Conservation (phyloP, 129 eudicot species). For the Ambrosia artemisiifolia region DNA sequence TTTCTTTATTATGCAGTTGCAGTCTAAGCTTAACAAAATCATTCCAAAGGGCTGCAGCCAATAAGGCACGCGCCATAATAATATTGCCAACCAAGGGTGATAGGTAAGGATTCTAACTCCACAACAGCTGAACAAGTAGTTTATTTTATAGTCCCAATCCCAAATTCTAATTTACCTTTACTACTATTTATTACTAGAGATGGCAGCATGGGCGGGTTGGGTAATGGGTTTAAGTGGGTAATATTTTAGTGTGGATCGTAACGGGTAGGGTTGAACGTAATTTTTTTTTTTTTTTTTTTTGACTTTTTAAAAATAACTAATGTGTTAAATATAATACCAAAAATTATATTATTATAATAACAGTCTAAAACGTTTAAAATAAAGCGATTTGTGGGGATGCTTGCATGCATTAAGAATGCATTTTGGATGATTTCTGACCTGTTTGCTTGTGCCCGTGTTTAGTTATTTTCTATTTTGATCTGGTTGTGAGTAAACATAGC, state of each 20-base stretch:
- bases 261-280: not conserved
- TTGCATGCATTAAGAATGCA: not conserved
- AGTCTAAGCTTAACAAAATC: constrained; percentile 89
- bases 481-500: not conserved
- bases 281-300: no score
- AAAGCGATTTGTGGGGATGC: not conserved
- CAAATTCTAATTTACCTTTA: not conserved
- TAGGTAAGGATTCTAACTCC: constrained; percentile 39
- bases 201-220: not conserved
- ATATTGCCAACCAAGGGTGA: constrained; percentile 87
- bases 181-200: not conserved
- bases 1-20: constrained; percentile 57
- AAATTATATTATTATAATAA: no score
- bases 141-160: not conserved
- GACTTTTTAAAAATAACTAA: not conserved
- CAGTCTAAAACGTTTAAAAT: no score
- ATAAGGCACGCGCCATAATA: constrained; percentile 90
- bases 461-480: not conserved
- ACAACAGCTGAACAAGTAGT: not conserved
- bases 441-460: no score
- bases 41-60: constrained; percentile 96
- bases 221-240: not conserved
- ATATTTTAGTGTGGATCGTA: not conserved
- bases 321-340: not conserved
- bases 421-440: no score